phyloP scores from a whole-genome alignment of 164 flowering plant genomes.

The Magnolia kwangsiensis region DNA sequence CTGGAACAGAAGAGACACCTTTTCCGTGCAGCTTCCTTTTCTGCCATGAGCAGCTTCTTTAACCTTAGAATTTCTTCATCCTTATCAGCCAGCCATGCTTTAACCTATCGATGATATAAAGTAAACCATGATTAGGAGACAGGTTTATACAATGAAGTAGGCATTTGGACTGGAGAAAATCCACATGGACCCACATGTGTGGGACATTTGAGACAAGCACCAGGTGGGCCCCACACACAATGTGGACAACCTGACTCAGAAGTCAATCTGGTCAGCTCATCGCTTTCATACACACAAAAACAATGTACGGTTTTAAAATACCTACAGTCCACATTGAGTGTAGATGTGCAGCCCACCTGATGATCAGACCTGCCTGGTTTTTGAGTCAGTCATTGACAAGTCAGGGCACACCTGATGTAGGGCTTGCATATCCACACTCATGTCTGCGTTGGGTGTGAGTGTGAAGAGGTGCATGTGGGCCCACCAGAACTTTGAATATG shows the following conservation, averaged over 20 bases:
- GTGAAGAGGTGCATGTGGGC: neutral
- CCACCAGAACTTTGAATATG: neutral
- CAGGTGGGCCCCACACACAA: neutral
- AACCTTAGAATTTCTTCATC: constrained; percentile 89
- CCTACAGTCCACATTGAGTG: too few relatives aligned
- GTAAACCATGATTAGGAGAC: constrained; percentile 35
- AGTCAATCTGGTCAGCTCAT: too few relatives aligned
- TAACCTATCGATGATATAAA: constrained; percentile 75
- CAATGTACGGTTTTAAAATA: too few relatives aligned
- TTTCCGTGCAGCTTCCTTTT: constrained; percentile 86
- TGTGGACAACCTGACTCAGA: too few relatives aligned
- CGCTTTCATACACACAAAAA: too few relatives aligned
- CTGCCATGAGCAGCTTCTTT: constrained; percentile 87
- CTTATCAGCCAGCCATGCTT: constrained; percentile 81
- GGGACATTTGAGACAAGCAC: neutral
- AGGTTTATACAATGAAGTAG: neutral
- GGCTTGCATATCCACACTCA: neutral
- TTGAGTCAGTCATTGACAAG: too few relatives aligned
- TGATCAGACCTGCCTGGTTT: too few relatives aligned
- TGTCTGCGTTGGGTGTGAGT: neutral
- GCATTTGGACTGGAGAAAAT: neutral
- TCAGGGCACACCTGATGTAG: too few relatives aligned
- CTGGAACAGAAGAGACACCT: constrained; percentile 33
- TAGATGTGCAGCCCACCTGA: neutral
- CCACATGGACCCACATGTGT: neutral